Base-by-base conservation (phyloP, 768 basidiomycete genomes). In the Russula olivacea region DNA sequence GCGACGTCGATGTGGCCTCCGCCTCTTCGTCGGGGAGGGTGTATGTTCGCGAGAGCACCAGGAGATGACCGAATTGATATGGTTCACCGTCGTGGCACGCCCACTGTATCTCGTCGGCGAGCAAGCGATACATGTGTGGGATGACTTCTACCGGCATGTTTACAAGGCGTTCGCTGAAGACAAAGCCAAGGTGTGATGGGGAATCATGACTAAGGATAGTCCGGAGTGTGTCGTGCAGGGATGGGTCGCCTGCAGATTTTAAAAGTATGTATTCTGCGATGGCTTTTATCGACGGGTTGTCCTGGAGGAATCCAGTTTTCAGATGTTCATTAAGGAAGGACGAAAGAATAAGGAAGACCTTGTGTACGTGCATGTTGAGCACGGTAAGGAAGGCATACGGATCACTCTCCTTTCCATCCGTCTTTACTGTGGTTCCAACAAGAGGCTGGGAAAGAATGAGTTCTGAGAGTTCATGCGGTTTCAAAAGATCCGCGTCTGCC, bases 71-170 rank as follows among this genome's bases (percentile, higher is more conserved):
- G 71, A 95, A 93, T 12, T 70, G 72, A 69, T 87, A 92, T 0
- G 84, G 85, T 58, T 85, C 80, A 45, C 82, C 91, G 55, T 87
- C 84, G 54, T 81, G 78, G 41, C 82, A 74, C 3, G 89, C 90
- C 76, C 80, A 84, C 41, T 84, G 77, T n/a, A 97, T 77, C 72
- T 99, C 96, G 52, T 90, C 85, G 0, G 78, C 76, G 25, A 98
- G 79, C 89, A 98, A 93, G 49, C 80, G 80, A 73, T 95, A 98
- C 86, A 97, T 88, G 1, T 93, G 94, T 6, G 93, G 89, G 10
- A 95, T 81, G 40, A 94, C 84, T 68, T 98, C 92, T 15, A 93
- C 88, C 0, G 96, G 96, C 87, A 99, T 95, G 72, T 98, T 99
- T 67, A 97, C 80, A 55, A 98, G 78, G 0, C 96, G 81, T 72